Base-by-base conservation (phyloP, 2,329 filamentous ascomycete species). In the Diaporthe sp. region DNA sequence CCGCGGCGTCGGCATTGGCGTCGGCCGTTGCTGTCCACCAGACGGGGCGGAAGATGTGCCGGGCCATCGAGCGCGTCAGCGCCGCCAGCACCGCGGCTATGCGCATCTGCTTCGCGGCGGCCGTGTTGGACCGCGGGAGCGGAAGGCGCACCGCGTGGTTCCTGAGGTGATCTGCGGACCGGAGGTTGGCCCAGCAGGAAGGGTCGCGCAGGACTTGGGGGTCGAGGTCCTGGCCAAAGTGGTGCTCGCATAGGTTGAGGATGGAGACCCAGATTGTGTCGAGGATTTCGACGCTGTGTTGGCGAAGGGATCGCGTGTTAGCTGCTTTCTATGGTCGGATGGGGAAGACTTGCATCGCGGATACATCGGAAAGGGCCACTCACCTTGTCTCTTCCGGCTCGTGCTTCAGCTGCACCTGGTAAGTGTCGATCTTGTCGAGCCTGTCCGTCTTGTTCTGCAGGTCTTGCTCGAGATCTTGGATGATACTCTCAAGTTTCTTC, bases 31-130 rank as follows among this genome's bases (percentile, higher is more conserved):
- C 79, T 7, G 42, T 44, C 42, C 42, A 44, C 78, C 82, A 83
- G 19, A 80, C 77, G 2, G 82, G 82, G 19, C 81, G 81, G 79
- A 83, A 83, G 69, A 83, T 75, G 76, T 83, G 78, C 65, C 77
- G 76, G 75, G 81, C 77, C 37, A 83, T 77, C 12, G 80, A 78
- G 39, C 80, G 79, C 3, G 82, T 82, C 17, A 83, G 77, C 9
- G 83, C 76, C 22, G 81, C 79, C 0, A 83, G 77, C 19, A 82
- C 78, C 10, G 81, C 80, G n/a, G 79, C 78, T 70, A 82, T 81
- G 73, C 82, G 82, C 82, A 83, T 83, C 27, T 80, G 79, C 75
- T 83, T 83, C 66, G 82, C 81, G 2, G 81, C 80, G 0, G 80
- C 75, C 9, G 80, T 78, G 78, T 83, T 83, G 78, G 81, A 81